Evolutionary conservation across 176 grass and related monocot species (phyloP).

Genomic region (Hyparrhenia diplandra): DNA sequence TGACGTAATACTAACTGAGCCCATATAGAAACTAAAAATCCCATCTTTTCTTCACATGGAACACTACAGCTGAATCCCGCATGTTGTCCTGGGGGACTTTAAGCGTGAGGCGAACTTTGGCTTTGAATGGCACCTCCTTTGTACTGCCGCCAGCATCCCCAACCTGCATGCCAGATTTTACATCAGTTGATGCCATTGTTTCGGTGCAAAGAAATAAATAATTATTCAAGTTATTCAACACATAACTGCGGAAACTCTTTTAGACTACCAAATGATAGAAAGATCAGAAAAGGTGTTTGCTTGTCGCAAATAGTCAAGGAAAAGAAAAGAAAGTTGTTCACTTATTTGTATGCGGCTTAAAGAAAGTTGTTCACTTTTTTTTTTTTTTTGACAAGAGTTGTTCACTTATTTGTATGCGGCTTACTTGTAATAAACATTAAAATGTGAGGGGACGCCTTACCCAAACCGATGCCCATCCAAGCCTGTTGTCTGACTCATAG

Average conservation of each 20-base stretch:
- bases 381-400: too few species aligned
- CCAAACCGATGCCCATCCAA: slow-evolving; percentile 86
- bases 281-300: neutral
- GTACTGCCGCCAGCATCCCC: slow-evolving; percentile 65
- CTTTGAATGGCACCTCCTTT: slow-evolving; percentile 68
- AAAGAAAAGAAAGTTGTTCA: neutral
- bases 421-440: neutral
- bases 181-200: slow-evolving; percentile 11
- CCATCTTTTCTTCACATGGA: slow-evolving; percentile 96
- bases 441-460: slow-evolving; percentile 31
- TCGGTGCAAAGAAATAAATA: neutral
- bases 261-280: neutral
- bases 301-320: neutral
- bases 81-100: slow-evolving; percentile 63
- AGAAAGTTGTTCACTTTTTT: neutral
- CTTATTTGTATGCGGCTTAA: neutral
- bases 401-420: neutral
- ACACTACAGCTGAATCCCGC: slow-evolving; percentile 47
- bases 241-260: neutral
- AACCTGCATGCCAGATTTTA: slow-evolving; percentile 49
- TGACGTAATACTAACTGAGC: neutral
- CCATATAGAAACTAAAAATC: slow-evolving; percentile 51
- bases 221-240: neutral
- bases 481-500: slow-evolving; percentile 62
- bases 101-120: slow-evolving; percentile 68